These are phyloP conservation scores for Perilla frutescens DNA, from an alignment of 257 asterid genomes.

Conservation along the genomic window DNA sequence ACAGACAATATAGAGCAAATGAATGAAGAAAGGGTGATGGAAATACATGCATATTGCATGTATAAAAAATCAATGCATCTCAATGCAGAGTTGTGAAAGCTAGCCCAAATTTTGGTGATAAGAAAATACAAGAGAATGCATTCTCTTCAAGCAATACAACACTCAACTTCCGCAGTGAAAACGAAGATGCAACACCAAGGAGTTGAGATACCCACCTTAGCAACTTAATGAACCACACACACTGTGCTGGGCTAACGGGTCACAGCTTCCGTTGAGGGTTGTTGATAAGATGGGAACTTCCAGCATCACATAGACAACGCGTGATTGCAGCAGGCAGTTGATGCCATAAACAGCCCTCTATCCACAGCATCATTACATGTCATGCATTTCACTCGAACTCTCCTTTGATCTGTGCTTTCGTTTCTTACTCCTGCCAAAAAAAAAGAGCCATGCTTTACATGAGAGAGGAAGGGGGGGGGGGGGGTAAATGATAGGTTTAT, in stretches of 20 bases:
- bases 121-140: not conserved
- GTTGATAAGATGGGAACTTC: not conserved
- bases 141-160: not conserved
- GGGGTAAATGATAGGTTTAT: slow-evolving; percentile 23
- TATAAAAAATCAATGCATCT: not conserved
- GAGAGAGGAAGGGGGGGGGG: not conserved
- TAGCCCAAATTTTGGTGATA: not conserved
- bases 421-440: slow-evolving; percentile 81
- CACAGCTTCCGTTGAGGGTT: not conserved
- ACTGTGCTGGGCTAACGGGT: not conserved
- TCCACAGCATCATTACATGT: slow-evolving; percentile 30
- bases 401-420: slow-evolving; percentile 93
- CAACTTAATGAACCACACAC: not conserved
- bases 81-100: not conserved
- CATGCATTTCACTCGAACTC: slow-evolving; percentile 50
- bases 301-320: not conserved
- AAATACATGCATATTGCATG: too few relatives aligned
- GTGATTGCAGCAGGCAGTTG: not conserved
- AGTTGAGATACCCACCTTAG: not conserved
- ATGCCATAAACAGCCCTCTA: not conserved
- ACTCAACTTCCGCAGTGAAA: not conserved
- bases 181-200: not conserved
- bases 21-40: not conserved
- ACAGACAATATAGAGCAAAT: not conserved
- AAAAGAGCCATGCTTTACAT: slow-evolving; percentile 24